Conservation (phyloP, 306 rosid species). For the Medicago ruthenica region DNA sequence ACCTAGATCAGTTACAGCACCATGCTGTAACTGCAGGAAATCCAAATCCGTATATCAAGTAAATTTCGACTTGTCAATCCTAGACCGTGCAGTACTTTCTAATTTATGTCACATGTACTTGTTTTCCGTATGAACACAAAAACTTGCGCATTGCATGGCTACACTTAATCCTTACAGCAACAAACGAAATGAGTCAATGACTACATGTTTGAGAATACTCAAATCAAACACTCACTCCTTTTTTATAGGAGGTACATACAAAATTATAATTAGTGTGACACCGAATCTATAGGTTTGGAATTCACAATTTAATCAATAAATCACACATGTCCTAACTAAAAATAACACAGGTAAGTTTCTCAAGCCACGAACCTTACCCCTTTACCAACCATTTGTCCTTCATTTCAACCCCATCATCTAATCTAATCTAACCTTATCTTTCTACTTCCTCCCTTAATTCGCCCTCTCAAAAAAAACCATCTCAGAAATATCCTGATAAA, state of each 20-base stretch:
- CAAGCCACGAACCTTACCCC: not conserved
- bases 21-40: too few relatives aligned
- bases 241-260: not conserved
- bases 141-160: not conserved
- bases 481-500: not conserved
- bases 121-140: not conserved
- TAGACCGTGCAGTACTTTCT: not conserved
- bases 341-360: not conserved
- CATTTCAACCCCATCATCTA: slow-evolving; percentile 33
- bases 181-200: not conserved
- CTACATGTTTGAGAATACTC: not conserved
- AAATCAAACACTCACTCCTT: not conserved
- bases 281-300: slow-evolving; percentile 28
- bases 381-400: slow-evolving; percentile 43
- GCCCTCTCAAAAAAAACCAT: not conserved
- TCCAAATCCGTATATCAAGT: too few relatives aligned
- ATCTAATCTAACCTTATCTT: slow-evolving; percentile 23
- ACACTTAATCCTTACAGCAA: not conserved
- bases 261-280: not conserved
- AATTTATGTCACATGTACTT: not conserved
- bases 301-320: slow-evolving; percentile 7
- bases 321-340: slow-evolving; percentile 39
- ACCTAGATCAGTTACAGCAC: too few relatives aligned
- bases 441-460: slow-evolving; percentile 8
- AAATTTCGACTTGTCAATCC: not conserved